A percentile compares a stretch with the other conserved stretches of the same genome.
These are phyloP conservation scores for Amphibolis antarctica DNA, from an alignment of 106 monocot genomes.

Conservation along the genomic window DNA sequence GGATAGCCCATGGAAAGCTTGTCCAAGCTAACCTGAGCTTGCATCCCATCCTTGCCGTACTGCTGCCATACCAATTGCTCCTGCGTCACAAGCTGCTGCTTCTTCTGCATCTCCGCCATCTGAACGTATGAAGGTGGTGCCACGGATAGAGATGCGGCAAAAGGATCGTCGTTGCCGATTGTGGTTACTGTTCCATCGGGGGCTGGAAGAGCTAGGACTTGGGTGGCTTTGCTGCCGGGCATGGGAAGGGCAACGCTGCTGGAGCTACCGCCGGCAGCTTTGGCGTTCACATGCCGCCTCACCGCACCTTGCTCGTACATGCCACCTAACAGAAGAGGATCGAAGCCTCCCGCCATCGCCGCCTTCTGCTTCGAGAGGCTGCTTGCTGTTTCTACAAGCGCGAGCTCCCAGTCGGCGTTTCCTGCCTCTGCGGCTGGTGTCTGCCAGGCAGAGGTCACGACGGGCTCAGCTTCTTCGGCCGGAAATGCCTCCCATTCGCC, in stretches of 20 bases:
- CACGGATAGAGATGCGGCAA: slow-evolving; percentile 48
- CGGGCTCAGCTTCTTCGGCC: slow-evolving; percentile 3
- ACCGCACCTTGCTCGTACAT: slow-evolving; percentile 81
- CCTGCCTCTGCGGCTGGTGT: slow-evolving; percentile 48
- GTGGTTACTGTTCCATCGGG: slow-evolving; percentile 55
- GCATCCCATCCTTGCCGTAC: slow-evolving; percentile 67
- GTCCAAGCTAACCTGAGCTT: slow-evolving; percentile 4
- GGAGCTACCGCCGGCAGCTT: slow-evolving; percentile 53
- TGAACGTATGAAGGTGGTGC: slow-evolving; percentile 79
- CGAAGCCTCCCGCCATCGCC: slow-evolving; percentile 29
- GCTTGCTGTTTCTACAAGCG: slow-evolving; percentile 62
- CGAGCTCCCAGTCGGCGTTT: slow-evolving; percentile 77
- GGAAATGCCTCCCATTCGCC: slow-evolving; percentile 55
- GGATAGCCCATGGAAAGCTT: background rate
- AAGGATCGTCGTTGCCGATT: slow-evolving; percentile 52
- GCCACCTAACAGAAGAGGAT: slow-evolving; percentile 57
- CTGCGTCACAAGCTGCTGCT: slow-evolving; percentile 62
- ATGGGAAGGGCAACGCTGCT: slow-evolving; percentile 49
- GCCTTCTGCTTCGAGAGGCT: slow-evolving; percentile 62
- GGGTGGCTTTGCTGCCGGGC: slow-evolving; percentile 1
- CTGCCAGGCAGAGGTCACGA: slow-evolving; percentile 70
- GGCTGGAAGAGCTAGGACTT: slow-evolving; percentile 64
- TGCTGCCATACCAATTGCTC: slow-evolving; percentile 76
- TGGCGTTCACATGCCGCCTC: slow-evolving; percentile 43
- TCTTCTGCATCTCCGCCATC: slow-evolving; percentile 86